These are phyloP conservation scores for Entonaema liquescens DNA, from an alignment of 495 filamentous ascomycete species.

Conservation along the genomic window DNA sequence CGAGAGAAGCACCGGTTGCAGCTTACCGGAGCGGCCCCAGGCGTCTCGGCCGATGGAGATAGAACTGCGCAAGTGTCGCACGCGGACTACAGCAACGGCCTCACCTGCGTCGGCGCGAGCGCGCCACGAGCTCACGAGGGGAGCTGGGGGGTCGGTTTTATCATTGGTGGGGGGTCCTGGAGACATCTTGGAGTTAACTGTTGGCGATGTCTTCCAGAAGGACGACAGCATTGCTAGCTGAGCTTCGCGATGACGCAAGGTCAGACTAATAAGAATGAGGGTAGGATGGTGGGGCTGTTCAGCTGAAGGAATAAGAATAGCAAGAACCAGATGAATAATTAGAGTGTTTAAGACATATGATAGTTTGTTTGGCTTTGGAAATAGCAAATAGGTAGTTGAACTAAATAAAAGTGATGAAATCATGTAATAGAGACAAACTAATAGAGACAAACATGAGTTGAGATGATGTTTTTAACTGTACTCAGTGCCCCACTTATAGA, in stretches of 20 bases:
- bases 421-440: too few relatives aligned
- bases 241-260: constrained; percentile 21
- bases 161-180: constrained; percentile 27
- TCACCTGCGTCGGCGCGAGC: constrained; percentile 48
- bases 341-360: neutral
- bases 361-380: neutral
- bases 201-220: constrained; percentile 25
- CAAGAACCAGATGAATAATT: neutral
- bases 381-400: neutral
- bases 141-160: constrained; percentile 19
- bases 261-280: neutral
- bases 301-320: neutral
- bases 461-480: constrained; percentile 1
- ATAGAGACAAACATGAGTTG: neutral
- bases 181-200: constrained; percentile 13
- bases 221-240: constrained; percentile 32
- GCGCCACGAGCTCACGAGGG: constrained; percentile 47
- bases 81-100: constrained; percentile 52
- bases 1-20: constrained; percentile 65
- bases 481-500: neutral
- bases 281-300: neutral
- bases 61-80: constrained; percentile 61
- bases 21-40: constrained; percentile 60
- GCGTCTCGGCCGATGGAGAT: constrained; percentile 59
- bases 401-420: neutral